These are phyloP conservation scores for Ustulina deusta DNA, from an alignment of 2,329 filamentous ascomycete species.

Conservation along the genomic window DNA sequence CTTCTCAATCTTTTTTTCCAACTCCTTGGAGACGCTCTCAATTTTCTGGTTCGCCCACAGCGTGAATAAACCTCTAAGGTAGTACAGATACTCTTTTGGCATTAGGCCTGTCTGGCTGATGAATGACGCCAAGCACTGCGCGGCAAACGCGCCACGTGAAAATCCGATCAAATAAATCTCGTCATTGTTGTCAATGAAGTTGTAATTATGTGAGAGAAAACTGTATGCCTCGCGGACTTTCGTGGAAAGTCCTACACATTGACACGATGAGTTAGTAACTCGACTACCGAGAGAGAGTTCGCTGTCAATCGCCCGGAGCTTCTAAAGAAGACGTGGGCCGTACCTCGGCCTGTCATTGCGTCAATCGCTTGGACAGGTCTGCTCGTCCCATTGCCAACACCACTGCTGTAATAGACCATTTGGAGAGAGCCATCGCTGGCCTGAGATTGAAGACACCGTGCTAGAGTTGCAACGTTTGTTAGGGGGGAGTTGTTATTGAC, in stretches of 20 bases:
- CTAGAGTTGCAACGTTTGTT: slow-evolving; percentile 4
- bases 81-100: background rate
- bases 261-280: background rate
- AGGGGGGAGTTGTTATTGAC: slow-evolving; percentile 1
- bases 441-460: background rate
- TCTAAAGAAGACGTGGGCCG: no score
- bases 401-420: slow-evolving; percentile 4
- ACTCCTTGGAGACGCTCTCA: background rate
- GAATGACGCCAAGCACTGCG: slow-evolving; percentile 10
- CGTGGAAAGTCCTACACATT: no score
- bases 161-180: slow-evolving; percentile 8
- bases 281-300: no score
- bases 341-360: background rate
- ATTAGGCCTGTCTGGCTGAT: slow-evolving; percentile 1
- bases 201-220: background rate
- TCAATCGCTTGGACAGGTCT: background rate
- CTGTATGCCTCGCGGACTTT: background rate
- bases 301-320: no score
- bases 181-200: background rate
- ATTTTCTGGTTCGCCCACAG: background rate
- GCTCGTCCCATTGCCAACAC: slow-evolving; percentile 12
- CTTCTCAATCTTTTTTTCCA: background rate
- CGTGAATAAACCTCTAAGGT: background rate
- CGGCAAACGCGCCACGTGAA: slow-evolving; percentile 10
- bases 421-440: background rate